Evolutionary conservation across 345 rosid genomes (phyloP).

Genomic region (Moricandia arvensis): DNA sequence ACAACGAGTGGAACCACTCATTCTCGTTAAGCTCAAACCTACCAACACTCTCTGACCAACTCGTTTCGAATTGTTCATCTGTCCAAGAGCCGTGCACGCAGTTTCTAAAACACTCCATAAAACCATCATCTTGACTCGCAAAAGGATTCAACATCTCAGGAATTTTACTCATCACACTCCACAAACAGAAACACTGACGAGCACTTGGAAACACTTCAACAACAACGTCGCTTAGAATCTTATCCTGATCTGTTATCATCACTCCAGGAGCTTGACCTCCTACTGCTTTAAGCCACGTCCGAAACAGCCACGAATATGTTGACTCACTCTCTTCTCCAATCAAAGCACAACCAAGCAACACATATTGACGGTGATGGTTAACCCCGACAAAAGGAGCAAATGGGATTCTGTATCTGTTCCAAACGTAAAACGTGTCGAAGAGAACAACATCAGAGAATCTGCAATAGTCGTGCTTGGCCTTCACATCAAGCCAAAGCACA

Average conservation of each 20-base stretch:
- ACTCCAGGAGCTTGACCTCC: slow-evolving; percentile 42
- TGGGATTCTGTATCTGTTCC: slow-evolving; percentile 32
- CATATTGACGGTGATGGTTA: slow-evolving; percentile 25
- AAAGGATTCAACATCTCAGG: slow-evolving; percentile 43
- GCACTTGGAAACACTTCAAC: slow-evolving; percentile 44
- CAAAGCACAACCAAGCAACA: slow-evolving; percentile 37
- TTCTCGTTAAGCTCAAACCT: slow-evolving; percentile 44
- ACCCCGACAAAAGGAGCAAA: slow-evolving; percentile 36
- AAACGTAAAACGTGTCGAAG: slow-evolving; percentile 43
- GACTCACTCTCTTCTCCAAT: slow-evolving; percentile 48
- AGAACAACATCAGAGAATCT: slow-evolving; percentile 49
- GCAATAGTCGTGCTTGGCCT: slow-evolving; percentile 46
- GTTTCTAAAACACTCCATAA: slow-evolving; percentile 40
- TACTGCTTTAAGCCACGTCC: slow-evolving; percentile 50
- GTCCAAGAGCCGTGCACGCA: slow-evolving; percentile 51
- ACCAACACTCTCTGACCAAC: slow-evolving; percentile 46
- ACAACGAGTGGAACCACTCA: slow-evolving; percentile 47
- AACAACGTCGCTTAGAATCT: slow-evolving; percentile 35
- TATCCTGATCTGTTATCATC: slow-evolving; percentile 49
- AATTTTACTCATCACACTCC: slow-evolving; percentile 39
- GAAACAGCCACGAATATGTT: slow-evolving; percentile 48
- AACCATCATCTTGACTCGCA: slow-evolving; percentile 38
- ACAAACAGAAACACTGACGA: slow-evolving; percentile 43
- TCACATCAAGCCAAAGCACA: slow-evolving; percentile 50
- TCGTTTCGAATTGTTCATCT: slow-evolving; percentile 42